Base-by-base conservation (phyloP, 2,329 filamentous ascomycete species). In the Aspergillus tubingensis region DNA sequence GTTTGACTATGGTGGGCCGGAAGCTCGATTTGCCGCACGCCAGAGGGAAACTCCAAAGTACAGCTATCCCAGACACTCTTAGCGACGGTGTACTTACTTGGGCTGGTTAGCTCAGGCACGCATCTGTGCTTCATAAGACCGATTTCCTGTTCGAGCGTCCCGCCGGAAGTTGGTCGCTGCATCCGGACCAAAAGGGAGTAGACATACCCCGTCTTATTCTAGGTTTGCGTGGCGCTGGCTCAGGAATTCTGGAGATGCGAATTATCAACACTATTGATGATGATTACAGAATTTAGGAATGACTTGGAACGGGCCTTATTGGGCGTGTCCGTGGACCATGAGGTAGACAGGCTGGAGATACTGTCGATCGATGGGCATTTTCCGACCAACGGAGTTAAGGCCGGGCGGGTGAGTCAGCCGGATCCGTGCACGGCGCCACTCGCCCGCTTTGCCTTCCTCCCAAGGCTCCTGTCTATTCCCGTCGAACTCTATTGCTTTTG, bases 101-200 rank as follows among this genome's bases (percentile, higher is more conserved):
- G 51, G 43, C 17, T 1, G 48, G 57, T 57, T 63, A 58, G 61
- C 36, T 36, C 58, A 63, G 61, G 59, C 59, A 63, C 62, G 32
- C 57, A n/a, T 48, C 50, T 52, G 48, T 11, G 36, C 27, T 39
- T 32, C 52, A 36, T 25, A 50, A 36, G 52, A 55, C 44, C 57
- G 48, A 49, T 48, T 56, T 61, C 21, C 36, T 30, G 11, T 39
- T 57, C 36, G 10, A 59, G 53, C 25, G 7, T 17, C 27, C 51
- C 54, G 30, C 47, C 57, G 60, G 60, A 55, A 52, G 62, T 38
- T 48, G 21, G 39, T 23, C 11, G 25, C 50, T 62, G 60, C 62
- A 64, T 64, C 57, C 60, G 57, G 48, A 55, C 60, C 50, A 60
- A 60, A 61, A 49, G 47, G 56, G 51, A 49, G 38, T 50, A 58